Percentiles rank a stretch among this genome's conserved stretches.
Evolutionary conservation across 176 grass and related monocot species (phyloP).

Genomic region (Oryza coarctata): DNA sequence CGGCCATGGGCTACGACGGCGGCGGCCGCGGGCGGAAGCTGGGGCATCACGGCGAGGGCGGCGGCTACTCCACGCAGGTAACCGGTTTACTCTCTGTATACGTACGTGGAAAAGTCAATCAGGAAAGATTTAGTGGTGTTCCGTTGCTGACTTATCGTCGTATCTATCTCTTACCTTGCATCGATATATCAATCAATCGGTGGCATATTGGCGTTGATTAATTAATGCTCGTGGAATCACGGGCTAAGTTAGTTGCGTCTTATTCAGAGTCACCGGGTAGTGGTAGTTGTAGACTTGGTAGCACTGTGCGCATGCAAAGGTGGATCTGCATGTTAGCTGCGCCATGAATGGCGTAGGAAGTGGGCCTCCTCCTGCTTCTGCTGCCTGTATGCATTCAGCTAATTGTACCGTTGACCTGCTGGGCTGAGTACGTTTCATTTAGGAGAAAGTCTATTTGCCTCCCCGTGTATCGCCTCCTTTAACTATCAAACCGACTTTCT

Average conservation of each 20-base stretch:
- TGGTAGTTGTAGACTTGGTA: too few species aligned
- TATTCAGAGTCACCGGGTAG: background rate
- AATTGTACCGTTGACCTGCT: background rate
- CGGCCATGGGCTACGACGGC: too few species aligned
- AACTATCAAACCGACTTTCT: too few species aligned
- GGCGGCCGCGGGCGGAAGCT: background rate
- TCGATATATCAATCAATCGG: too few species aligned
- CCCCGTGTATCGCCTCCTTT: too few species aligned
- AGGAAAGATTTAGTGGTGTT: background rate
- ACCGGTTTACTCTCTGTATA: too few species aligned
- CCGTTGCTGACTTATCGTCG: background rate
- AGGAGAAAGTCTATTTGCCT: too few species aligned
- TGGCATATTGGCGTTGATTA: background rate
- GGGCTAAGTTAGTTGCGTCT: background rate
- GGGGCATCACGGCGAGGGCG: background rate
- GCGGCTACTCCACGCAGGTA: background rate
- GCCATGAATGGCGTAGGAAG: background rate
- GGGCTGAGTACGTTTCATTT: too few species aligned
- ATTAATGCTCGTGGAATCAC: background rate
- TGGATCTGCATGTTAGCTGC: background rate
- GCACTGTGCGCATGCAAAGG: background rate
- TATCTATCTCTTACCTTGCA: too few species aligned
- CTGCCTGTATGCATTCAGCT: too few species aligned
- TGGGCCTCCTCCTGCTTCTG: background rate
- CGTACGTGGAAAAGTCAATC: background rate